These are phyloP conservation scores for Mycosphaerella arachidis DNA, from an alignment of 2,329 filamentous ascomycete genomes.

Conservation along the genomic window DNA sequence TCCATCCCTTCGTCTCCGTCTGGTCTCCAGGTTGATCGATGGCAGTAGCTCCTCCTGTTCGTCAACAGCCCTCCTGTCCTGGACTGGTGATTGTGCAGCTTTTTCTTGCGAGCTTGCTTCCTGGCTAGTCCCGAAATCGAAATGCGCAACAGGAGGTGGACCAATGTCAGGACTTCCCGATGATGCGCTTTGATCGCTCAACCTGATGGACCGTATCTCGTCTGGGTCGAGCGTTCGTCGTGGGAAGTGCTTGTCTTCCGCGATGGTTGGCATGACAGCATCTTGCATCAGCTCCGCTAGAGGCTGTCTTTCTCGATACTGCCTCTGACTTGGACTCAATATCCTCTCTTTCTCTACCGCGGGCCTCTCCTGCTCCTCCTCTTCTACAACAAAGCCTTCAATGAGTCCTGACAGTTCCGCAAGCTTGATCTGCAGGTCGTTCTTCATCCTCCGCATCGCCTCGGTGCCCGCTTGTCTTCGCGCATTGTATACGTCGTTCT, in stretches of 20 bases:
- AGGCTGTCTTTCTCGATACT: constrained; percentile 31
- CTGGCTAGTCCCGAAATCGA: constrained; percentile 32
- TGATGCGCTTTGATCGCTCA: constrained; percentile 52
- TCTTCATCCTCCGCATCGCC: constrained; percentile 65
- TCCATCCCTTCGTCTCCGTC: constrained; percentile 51
- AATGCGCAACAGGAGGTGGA: constrained; percentile 51
- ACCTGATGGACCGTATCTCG: constrained; percentile 48
- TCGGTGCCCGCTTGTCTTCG: constrained; percentile 56
- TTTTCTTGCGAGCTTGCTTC: not conserved
- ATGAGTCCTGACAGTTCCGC: constrained; percentile 65
- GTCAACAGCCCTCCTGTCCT: not conserved
- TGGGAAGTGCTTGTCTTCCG: constrained; percentile 65
- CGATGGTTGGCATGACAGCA: constrained; percentile 58
- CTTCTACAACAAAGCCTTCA: constrained; percentile 53
- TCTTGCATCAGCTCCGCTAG: constrained; percentile 32
- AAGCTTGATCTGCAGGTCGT: constrained; percentile 67
- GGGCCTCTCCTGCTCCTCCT: constrained; percentile 11
- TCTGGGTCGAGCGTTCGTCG: constrained; percentile 61
- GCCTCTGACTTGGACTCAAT: constrained; percentile 21
- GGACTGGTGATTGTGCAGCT: constrained; percentile 22
- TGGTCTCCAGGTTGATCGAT: constrained; percentile 49
- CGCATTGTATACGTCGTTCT: constrained; percentile 59
- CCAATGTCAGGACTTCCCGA: constrained; percentile 64
- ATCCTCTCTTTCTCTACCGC: constrained; percentile 14
- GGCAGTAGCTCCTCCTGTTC: constrained; percentile 36